Evolutionary conservation across 2,329 filamentous ascomycete species (phyloP), one percentile per base, ranked within the genome.

Genomic region (Colletotrichum orchidophilum): DNA sequence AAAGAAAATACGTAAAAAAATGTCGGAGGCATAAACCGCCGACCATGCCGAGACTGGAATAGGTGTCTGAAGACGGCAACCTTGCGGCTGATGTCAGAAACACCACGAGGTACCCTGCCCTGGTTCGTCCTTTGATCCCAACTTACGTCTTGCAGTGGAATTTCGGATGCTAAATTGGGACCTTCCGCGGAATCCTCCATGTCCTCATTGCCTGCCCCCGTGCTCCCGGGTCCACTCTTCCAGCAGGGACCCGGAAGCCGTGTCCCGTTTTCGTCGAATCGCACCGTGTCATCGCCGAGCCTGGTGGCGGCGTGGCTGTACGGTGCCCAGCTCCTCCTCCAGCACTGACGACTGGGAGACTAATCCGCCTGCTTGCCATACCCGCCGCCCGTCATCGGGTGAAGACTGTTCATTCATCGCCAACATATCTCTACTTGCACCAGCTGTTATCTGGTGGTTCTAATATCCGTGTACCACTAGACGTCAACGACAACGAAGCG

Each of bases 61-160:
- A 11, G 39, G n/a, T 39, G 42, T 26, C 27, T 50, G 42, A 53
- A 53, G 59, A 29, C 60, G 59, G 52, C 59, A 63, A 53, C 15
- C 13, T 64, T 54, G 66, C 54, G 66, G 66, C 66, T 69, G 54
- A 69, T 69, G 54, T 69, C 66, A 69, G 54, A 69, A 65, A 33
- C 31, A 29, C 18, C 39, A 46, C 39, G 18, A 46, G 18, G 39
- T 46, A 46, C 39, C 39, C 39, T 46, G 39, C 64, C 66, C 60
- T 53, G 39, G 66, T 59, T 39, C 59, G 42, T 29, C 60, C 26
- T 42, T 59, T 61, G 64, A 57, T 60, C 57, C 26, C 26, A 29
- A 50, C 46, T 21, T 24, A 18, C 31, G n/a, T 12, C 13, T 33
- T n/a, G n/a, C 49, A 8, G 31, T 69, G 60, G 66, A 64, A 64